Percentiles rank a stretch among this genome's conserved stretches.
Conservation (phyloP, 2,329 filamentous ascomycete species). For the Monilinia fructigena region DNA sequence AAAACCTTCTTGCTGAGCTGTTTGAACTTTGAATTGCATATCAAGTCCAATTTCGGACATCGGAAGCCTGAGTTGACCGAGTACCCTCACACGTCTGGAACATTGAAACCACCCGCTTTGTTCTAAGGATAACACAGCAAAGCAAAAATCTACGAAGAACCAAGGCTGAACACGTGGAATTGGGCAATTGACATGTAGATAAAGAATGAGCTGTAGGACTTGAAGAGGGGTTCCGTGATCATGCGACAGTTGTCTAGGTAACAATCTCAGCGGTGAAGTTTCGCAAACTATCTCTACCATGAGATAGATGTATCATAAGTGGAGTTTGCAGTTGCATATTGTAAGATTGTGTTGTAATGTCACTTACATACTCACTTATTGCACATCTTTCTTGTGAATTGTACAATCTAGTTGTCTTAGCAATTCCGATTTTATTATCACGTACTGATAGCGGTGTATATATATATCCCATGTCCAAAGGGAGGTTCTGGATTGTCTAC, state of each 20-base stretch:
- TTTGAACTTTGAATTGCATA: not conserved
- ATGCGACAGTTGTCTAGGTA: slow-evolving; percentile 19
- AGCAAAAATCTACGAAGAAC: slow-evolving; percentile 3
- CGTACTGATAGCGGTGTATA: slow-evolving; percentile 18
- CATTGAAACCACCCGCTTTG: slow-evolving; percentile 10
- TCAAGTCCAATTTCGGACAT: slow-evolving; percentile 11
- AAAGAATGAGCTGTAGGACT: slow-evolving; percentile 19
- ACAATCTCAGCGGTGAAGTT: slow-evolving; percentile 25
- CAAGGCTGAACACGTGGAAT: slow-evolving; percentile 19
- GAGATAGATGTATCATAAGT: slow-evolving; percentile 16
- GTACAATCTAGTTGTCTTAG: slow-evolving; percentile 18
- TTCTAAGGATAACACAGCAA: not conserved
- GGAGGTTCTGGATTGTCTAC: slow-evolving; percentile 21
- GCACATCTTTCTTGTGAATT: slow-evolving; percentile 10
- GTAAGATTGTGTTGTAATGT: slow-evolving; percentile 23
- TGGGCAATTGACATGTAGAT: slow-evolving; percentile 16
- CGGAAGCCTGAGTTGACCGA: slow-evolving; percentile 8
- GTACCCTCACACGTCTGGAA: not conserved
- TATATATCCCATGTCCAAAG: slow-evolving; percentile 21
- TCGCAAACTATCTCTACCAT: slow-evolving; percentile 17
- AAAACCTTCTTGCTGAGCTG: not conserved
- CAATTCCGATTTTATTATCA: slow-evolving; percentile 10
- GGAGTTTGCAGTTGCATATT: slow-evolving; percentile 22
- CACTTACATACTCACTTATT: not conserved
- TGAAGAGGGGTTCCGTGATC: slow-evolving; percentile 15